Percentiles rank a stretch among this genome's conserved stretches.
Evolutionary conservation across 345 rosid genomes (phyloP).

Genomic region (Ceriops decandra): DNA sequence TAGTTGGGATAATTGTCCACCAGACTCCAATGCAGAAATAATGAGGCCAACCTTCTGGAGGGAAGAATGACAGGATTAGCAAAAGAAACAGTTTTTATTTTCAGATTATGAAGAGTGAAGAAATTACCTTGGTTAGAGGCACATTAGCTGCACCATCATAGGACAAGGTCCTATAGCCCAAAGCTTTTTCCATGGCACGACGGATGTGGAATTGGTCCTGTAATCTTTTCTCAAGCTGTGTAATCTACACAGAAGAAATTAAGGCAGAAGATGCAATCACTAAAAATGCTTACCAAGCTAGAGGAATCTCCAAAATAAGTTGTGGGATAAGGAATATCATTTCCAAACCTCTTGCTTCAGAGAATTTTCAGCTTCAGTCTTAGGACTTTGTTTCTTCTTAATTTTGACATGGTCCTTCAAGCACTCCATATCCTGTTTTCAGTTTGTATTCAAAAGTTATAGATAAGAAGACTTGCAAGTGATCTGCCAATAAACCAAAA

Average conservation of each 20-base stretch:
- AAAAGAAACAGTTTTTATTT: slow-evolving; percentile 1
- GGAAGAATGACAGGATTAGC: background rate
- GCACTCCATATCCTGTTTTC: slow-evolving; percentile 57
- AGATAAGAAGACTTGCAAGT: background rate
- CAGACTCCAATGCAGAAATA: too few species aligned
- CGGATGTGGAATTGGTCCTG: slow-evolving; percentile 79
- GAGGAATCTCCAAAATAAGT: background rate
- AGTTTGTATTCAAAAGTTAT: slow-evolving; percentile 24
- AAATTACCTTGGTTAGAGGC: slow-evolving; percentile 62
- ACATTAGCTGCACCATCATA: slow-evolving; percentile 31
- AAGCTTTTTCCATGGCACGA: slow-evolving; percentile 68
- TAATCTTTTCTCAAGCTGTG: slow-evolving; percentile 74
- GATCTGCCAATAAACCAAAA: slow-evolving; percentile 5
- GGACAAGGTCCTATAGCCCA: slow-evolving; percentile 56
- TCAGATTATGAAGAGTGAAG: slow-evolving; percentile 10
- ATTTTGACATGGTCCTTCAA: slow-evolving; percentile 36
- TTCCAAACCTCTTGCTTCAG: slow-evolving; percentile 79
- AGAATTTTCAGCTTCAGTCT: slow-evolving; percentile 47
- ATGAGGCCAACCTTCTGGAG: too few species aligned
- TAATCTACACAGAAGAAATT: slow-evolving; percentile 50
- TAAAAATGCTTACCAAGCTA: background rate
- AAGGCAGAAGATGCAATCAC: background rate
- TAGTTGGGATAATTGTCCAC: background rate
- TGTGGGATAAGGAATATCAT: slow-evolving; percentile 6
- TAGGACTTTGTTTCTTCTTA: slow-evolving; percentile 41